Conservation (phyloP, 208 protist genomes). For the Crithidia expoeki region DNA sequence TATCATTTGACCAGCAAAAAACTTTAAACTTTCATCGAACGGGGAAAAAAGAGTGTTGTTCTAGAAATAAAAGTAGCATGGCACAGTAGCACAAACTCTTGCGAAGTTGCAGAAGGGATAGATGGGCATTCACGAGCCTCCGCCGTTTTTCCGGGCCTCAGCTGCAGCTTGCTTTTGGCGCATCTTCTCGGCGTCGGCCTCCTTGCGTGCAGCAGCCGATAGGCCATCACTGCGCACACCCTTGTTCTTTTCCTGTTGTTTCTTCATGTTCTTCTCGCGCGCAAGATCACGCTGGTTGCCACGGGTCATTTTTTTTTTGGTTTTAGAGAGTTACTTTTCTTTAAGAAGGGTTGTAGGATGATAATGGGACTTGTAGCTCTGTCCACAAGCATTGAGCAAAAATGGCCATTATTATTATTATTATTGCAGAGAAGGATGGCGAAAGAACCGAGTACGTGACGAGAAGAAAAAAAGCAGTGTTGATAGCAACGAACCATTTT, state of each 20-base stretch:
- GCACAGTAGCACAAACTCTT: no score
- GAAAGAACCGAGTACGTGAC: no score
- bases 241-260: slow-evolving; percentile 74
- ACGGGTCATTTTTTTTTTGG: slow-evolving; percentile 90
- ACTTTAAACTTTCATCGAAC: not conserved
- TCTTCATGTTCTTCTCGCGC: slow-evolving; percentile 88
- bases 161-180: slow-evolving; percentile 84
- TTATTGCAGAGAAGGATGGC: no score
- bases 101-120: not conserved
- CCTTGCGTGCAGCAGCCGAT: slow-evolving; percentile 68
- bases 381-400: no score
- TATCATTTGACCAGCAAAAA: slow-evolving; percentile 11
- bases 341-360: not conserved
- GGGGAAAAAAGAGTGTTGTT: slow-evolving; percentile 8
- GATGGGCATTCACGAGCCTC: slow-evolving; percentile 10
- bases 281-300: slow-evolving; percentile 92
- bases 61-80: slow-evolving; percentile 16
- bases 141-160: slow-evolving; percentile 41
- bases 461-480: no score
- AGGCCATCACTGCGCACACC: slow-evolving; percentile 77
- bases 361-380: not conserved
- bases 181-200: slow-evolving; percentile 87
- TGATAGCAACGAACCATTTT: no score
- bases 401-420: no score
- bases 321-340: not conserved